Percentiles rank a stretch among this genome's conserved stretches.
Conservation (phyloP, 768 basidiomycete species). For the Lepiota venenata region DNA sequence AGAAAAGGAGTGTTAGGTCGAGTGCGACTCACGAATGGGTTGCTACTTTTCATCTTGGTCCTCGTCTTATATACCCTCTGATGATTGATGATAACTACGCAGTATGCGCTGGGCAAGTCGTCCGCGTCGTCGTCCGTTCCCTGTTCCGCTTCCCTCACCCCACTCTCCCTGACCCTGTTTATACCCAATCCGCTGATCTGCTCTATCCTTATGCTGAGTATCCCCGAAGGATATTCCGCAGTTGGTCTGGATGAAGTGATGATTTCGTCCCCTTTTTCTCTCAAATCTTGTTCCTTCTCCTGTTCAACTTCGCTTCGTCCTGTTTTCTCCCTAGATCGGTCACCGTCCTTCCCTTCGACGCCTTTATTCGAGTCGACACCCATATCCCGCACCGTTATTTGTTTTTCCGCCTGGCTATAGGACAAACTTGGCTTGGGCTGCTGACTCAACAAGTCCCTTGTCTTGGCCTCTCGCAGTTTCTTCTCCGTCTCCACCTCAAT, state of each 20-base stretch:
- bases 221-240: constrained; percentile 60
- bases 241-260: constrained; percentile 50
- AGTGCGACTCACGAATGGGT: constrained; percentile 37
- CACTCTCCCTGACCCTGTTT: constrained; percentile 49
- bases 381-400: not conserved
- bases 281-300: constrained; percentile 34
- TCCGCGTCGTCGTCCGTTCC: constrained; percentile 57
- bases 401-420: not conserved
- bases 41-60: constrained; percentile 41
- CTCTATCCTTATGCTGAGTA: constrained; percentile 63
- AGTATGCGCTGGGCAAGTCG: constrained; percentile 67
- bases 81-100: constrained; percentile 43
- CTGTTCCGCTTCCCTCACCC: constrained; percentile 47
- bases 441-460: not conserved
- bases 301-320: constrained; percentile 28
- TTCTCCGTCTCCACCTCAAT: constrained; percentile 32
- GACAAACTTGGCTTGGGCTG: not conserved
- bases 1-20: not conserved
- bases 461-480: constrained; percentile 13
- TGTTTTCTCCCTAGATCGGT: constrained; percentile 37
- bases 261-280: constrained; percentile 34
- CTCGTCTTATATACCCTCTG: constrained; percentile 41
- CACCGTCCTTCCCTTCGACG: no score
- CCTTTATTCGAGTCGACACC: no score
- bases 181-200: constrained; percentile 62